These are phyloP conservation scores for Quercus aquifolioides DNA, from an alignment of 306 rosid species.

Conservation along the genomic window DNA sequence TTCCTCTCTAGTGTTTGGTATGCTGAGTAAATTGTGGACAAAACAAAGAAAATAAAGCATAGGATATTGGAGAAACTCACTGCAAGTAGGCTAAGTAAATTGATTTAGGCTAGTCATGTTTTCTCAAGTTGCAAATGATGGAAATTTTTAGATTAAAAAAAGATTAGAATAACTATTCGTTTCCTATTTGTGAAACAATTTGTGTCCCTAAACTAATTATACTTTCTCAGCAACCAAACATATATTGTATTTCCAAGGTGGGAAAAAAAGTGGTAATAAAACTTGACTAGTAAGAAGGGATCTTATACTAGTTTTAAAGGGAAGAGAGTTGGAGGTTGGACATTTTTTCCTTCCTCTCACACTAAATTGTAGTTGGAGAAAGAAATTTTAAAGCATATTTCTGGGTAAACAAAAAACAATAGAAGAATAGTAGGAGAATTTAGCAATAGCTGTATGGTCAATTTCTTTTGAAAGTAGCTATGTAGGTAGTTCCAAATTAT, in stretches of 20 bases:
- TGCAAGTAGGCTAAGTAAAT: not conserved
- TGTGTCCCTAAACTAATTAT: no score
- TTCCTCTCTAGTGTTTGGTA: not conserved
- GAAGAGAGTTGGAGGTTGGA: constrained; percentile 26
- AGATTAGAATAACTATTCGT: not conserved
- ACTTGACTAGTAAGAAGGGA: not conserved
- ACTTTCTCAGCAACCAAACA: constrained; percentile 2
- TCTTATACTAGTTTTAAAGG: constrained; percentile 1
- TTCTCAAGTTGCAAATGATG: not conserved
- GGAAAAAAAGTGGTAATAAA: constrained; percentile 9
- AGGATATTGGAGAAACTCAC: not conserved
- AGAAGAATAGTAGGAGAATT: not conserved
- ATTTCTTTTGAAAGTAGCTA: not conserved
- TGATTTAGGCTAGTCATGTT: not conserved
- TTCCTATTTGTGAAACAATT: not conserved
- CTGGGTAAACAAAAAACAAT: no score
- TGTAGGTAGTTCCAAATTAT: not conserved
- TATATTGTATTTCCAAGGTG: not conserved
- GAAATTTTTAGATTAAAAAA: not conserved
- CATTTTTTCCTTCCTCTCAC: not conserved
- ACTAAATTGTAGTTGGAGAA: not conserved
- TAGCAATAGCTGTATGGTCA: not conserved
- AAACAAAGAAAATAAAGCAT: not conserved
- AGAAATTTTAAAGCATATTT: not conserved
- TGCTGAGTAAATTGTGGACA: not conserved